phyloP scores from a whole-genome alignment of 139 green algal genomes.

The Chlamydomonas urium region DNA sequence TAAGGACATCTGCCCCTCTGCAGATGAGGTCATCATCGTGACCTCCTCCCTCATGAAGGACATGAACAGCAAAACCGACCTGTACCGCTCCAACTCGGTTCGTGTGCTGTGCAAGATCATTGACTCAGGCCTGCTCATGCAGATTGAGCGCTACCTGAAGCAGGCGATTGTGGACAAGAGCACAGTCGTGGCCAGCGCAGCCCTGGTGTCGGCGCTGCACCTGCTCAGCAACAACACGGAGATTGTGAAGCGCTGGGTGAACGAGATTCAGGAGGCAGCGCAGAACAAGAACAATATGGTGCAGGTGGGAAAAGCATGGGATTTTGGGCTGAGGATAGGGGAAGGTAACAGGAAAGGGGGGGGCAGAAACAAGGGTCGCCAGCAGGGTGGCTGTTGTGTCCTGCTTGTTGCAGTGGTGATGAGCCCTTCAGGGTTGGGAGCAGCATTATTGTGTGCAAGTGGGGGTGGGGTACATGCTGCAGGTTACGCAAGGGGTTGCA shows the following conservation, averaged over 20 bases:
- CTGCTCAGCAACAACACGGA: slow-evolving; percentile 80
- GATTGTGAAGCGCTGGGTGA: slow-evolving; percentile 96
- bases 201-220: slow-evolving; percentile 83
- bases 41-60: slow-evolving; percentile 99
- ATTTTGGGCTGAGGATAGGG: too few relatives aligned
- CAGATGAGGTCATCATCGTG: slow-evolving; percentile 98
- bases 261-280: slow-evolving; percentile 93
- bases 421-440: too few relatives aligned
- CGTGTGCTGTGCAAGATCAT: slow-evolving; percentile 96
- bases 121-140: slow-evolving; percentile 78
- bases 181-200: slow-evolving; percentile 64
- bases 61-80: slow-evolving; percentile 95
- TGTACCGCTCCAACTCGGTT: slow-evolving; percentile 95
- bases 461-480: too few relatives aligned
- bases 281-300: slow-evolving; percentile 87
- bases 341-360: too few relatives aligned
- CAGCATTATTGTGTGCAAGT: too few relatives aligned
- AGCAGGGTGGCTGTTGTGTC: too few relatives aligned
- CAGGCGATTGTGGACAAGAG: slow-evolving; percentile 97
- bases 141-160: slow-evolving; percentile 91
- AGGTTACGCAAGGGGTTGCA: too few relatives aligned
- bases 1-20: slow-evolving; percentile 94
- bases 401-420: too few relatives aligned
- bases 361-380: too few relatives aligned
- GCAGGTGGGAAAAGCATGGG: slow-evolving; percentile 77